Base-by-base conservation (phyloP, 805 yeast genomes). In the Candida silvatica region DNA sequence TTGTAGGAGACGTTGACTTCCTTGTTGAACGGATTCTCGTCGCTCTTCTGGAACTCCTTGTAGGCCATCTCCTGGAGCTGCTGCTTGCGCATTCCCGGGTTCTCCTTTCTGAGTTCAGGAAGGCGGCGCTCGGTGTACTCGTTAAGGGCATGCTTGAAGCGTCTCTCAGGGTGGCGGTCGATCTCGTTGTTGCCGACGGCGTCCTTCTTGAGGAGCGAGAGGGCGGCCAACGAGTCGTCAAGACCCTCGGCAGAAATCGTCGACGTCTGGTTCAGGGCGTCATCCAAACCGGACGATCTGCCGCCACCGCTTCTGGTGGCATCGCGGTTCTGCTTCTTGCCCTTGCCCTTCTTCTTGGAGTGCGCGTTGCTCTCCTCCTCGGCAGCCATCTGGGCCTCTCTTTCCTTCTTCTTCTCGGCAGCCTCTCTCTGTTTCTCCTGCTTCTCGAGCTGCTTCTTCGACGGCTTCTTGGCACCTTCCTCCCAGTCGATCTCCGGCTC, bases 111-210 rank as follows among this genome's bases (percentile, higher is more conserved):
- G 37, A 80, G 38, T 49, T 80, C 85, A 4, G 92, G 90, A 28
- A 80, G 52, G 48, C 90, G 69, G 37, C 66, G 62, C 42, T 77
- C 90, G 48, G 83, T 85, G 49, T 61, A 84, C 1, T 83, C 85
- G 9, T 74, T 67, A 37, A 66, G 65, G 0, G 94, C 94, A 18
- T 90, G 85, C 62, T 83, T 84, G 59, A 79, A 81, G 52, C 95
- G 72, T 59, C 94, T 74, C 63, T 84, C 95, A 7, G 95, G 94
- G 47, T 84, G 95, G 56, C 86, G 76, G 40, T 84, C 95, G 35
- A 84, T 65, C 35, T 76, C 84, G 49, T 77, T 77, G 41, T 60
- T 61, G 28, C 62, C 58, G 22, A 79, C 78, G 35, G 74, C 80
- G 36, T 66, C 72, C 31, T 64, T 71, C 17, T 65, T 61, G 9